These are phyloP conservation scores for Steccherinum ochraceum DNA, from an alignment of 768 basidiomycete species.

Conservation along the genomic window DNA sequence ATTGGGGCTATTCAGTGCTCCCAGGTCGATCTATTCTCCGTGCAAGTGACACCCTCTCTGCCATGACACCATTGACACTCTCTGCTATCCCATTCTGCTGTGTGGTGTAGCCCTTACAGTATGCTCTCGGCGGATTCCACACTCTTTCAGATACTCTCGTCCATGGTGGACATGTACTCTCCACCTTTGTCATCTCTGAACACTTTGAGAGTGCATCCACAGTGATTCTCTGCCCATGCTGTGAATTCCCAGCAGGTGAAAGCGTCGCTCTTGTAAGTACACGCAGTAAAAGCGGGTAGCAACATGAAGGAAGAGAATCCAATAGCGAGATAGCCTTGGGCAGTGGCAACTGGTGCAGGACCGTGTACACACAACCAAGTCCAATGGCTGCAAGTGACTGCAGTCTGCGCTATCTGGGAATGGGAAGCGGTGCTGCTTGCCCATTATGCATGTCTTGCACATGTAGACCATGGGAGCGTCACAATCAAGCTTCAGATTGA, in stretches of 20 bases:
- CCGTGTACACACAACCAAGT: not conserved
- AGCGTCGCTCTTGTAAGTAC: slow-evolving; percentile 14
- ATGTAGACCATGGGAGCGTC: not conserved
- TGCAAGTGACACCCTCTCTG: slow-evolving; percentile 25
- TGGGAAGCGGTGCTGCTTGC: not conserved
- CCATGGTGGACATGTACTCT: too few species aligned
- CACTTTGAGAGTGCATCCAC: slow-evolving; percentile 8
- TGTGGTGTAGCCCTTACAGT: slow-evolving; percentile 20
- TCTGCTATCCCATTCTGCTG: slow-evolving; percentile 41
- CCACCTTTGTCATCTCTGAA: slow-evolving; percentile 21
- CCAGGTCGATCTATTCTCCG: too few species aligned
- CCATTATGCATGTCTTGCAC: not conserved
- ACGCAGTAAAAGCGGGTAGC: slow-evolving; percentile 6
- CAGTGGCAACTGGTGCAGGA: slow-evolving; percentile 1
- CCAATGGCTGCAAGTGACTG: not conserved
- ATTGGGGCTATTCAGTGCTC: too few species aligned
- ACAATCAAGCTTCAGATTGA: not conserved
- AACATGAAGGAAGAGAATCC: slow-evolving; percentile 6
- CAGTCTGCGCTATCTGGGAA: not conserved
- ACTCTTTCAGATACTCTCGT: slow-evolving; percentile 6
- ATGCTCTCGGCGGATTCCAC: slow-evolving; percentile 16
- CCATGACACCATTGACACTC: slow-evolving; percentile 28
- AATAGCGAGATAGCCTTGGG: slow-evolving; percentile 6
- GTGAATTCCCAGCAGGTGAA: slow-evolving; percentile 23
- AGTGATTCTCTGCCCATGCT: slow-evolving; percentile 22